Evolutionary conservation across 2,329 filamentous ascomycete species (phyloP), one percentile per base, ranked within the genome.

Genomic region (Hymenoscyphus scutula): DNA sequence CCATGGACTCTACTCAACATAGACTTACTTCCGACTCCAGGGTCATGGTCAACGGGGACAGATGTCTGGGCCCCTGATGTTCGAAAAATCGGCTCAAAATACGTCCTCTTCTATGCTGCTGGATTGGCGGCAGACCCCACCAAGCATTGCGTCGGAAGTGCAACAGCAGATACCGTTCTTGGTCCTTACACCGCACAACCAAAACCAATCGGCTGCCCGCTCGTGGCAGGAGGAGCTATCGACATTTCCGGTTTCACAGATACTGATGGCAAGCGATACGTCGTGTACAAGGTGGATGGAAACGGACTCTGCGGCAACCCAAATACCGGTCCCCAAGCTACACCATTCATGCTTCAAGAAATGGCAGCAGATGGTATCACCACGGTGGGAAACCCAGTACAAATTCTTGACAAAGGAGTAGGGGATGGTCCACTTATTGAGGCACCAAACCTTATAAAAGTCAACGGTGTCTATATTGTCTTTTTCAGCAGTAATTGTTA

Each of bases 231-330:
- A 23, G 86, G 86, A 37, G 81, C 85, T 19, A 89, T 89, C 68
- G 87, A 90, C 69, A 77, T 86, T 0, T 77, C 82, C 0, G 84
- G 83, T 3, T 89, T 88, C 73, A 69, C 75, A 11, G 86, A 89
- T 69, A 71, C 72, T 11, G 79, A 81, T 53, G 82, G 82, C 32
- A 78, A 73, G 34, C 79, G 81, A 5, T 89, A 87, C 70, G 78
- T 89, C 5, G 75, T 83, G 10, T 90, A 87, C 77, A 90, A 89
- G 73, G 77, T 89, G 29, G 87, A 90, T 72, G 86, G 86, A 41
- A 89, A 89, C 74, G 76, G 77, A 58, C 78, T 80, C 64, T 82
- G 79, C 64, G 72, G 74, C 53, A 83, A 81, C 64, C 76, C 71
- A n/a, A 73, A 77, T 17, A 71, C 73, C 27, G 79, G 78, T 10